A percentile compares a stretch with the other conserved stretches of the same genome.
phyloP scores from a whole-genome alignment of 169 alveolate genomes.

The Plasmodium reichenowi region DNA sequence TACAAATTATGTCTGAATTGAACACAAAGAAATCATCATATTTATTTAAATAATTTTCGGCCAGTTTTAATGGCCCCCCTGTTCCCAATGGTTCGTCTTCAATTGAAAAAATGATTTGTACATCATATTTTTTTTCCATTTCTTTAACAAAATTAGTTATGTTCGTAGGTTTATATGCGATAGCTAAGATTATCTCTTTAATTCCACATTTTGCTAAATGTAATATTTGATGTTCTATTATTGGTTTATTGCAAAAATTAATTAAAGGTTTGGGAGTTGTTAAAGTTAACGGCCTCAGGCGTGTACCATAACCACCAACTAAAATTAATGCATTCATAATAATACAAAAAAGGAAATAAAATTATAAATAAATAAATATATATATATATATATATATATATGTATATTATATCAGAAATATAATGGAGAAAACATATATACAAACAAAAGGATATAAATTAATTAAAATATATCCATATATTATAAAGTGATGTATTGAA shows the following conservation, averaged over 20 bases:
- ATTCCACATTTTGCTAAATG: slow-evolving; percentile 86
- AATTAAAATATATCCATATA: too few relatives aligned
- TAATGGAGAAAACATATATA: too few relatives aligned
- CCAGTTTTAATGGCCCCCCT: slow-evolving; percentile 94
- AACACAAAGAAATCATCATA: slow-evolving; percentile 94
- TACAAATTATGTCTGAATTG: slow-evolving; percentile 97
- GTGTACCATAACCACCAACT: slow-evolving; percentile 99
- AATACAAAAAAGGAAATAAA: neutral
- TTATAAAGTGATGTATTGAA: too few relatives aligned
- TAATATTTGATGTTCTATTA: slow-evolving; percentile 91
- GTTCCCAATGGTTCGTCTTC: slow-evolving; percentile 98
- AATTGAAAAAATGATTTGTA: slow-evolving; percentile 93
- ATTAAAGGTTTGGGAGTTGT: slow-evolving; percentile 97
- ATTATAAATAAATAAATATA: neutral
- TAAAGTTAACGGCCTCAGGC: slow-evolving; percentile 98
- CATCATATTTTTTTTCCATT: slow-evolving; percentile 88
- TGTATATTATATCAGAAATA: too few relatives aligned
- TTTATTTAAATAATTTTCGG: slow-evolving; percentile 89
- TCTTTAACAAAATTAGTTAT: slow-evolving; percentile 86
- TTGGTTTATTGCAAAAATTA: slow-evolving; percentile 96
- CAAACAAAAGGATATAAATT: too few relatives aligned
- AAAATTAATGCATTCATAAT: slow-evolving; percentile 96
- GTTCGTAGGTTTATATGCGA: slow-evolving; percentile 89
- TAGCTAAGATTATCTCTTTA: slow-evolving; percentile 92
- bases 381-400: too few relatives aligned